Base-by-base conservation (phyloP, 73 alveolate species). In the Paramecium primaurelia region DNA sequence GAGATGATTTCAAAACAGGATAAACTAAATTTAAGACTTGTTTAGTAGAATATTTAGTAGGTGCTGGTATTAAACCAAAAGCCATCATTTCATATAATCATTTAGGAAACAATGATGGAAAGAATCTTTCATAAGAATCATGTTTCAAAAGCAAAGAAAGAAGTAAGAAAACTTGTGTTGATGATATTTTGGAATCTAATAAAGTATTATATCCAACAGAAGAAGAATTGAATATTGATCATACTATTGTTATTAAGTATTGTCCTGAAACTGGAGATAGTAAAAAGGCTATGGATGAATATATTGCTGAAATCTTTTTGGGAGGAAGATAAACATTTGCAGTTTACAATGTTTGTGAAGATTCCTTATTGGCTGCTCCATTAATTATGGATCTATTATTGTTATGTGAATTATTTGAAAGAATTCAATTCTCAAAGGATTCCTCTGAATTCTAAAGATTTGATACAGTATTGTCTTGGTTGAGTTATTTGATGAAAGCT, bases 241-340 rank as follows among this genome's bases (percentile, higher is more conserved):
- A 98, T 93, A 94, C 93, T 60, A 99, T 98, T 10, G 99, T 98
- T 3, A 97, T 98, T 89, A 98, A 96, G 95, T 98, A 98, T 86
- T 95, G 96, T 38, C 99, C 99, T 18, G 94, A 95, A 86, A 98
- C 98, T 3, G 99, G 99, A 44, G 99, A 98, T 93, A 92, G 98
- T 28, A 98, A 98, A 96, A 93, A 98, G 87, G 99, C 99, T 92
- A 93, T 98, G 80, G 99, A 98, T 92, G 99, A 98, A 93, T 98
- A 96, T 94, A 94, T 96, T 26, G 94, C 98, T 59, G 96, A 95
- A 34, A 98, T 98, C 75, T 97, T 97, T 95, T 93, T 98, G 88
- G 98, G 98, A 49, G 99, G 99, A 51, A 93, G 87, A 86, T 95
- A 97, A 93, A 97, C 98, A 40, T 96, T 97, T 84, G 95, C 97